phyloP scores from a whole-genome alignment of 2,329 filamentous ascomycete genomes.

The Pseudopyrenochaeta lycopersici region DNA sequence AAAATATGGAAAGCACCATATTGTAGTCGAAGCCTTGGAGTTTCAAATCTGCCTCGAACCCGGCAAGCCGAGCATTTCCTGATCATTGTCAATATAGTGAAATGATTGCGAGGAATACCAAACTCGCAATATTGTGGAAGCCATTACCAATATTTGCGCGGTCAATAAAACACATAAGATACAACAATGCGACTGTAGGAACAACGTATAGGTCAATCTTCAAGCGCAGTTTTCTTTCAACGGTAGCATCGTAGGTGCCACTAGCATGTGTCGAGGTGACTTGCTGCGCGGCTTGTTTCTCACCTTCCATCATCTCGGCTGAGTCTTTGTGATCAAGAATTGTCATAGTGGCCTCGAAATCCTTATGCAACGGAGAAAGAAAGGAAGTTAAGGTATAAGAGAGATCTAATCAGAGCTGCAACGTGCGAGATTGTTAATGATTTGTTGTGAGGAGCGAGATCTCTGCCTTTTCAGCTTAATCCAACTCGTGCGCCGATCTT shows the following conservation, averaged over 20 bases:
- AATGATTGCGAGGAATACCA: slow-evolving; percentile 64
- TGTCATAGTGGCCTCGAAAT: no score
- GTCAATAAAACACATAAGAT: slow-evolving; percentile 76
- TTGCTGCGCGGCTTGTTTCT: slow-evolving; percentile 60
- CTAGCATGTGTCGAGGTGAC: slow-evolving; percentile 50
- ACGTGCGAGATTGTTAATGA: no score
- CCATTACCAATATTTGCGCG: slow-evolving; percentile 70
- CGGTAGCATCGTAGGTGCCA: slow-evolving; percentile 36
- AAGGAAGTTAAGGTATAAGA: no score
- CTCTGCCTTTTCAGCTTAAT: no score
- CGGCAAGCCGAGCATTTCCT: slow-evolving; percentile 73
- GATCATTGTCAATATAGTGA: background rate
- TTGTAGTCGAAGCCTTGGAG: slow-evolving; percentile 74
- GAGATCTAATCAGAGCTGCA: no score
- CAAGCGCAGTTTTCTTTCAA: slow-evolving; percentile 52
- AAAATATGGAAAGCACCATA: slow-evolving; percentile 71
- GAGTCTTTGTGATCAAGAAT: slow-evolving; percentile 6
- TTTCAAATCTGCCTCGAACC: slow-evolving; percentile 67
- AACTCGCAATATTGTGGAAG: slow-evolving; percentile 61
- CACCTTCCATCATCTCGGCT: slow-evolving; percentile 28
- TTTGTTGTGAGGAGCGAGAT: no score
- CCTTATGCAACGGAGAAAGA: no score
- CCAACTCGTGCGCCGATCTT: no score
- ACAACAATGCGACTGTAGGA: slow-evolving; percentile 69
- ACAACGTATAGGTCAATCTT: slow-evolving; percentile 72